A percentile compares a stretch with the other conserved stretches of the same genome.
Evolutionary conservation across 495 filamentous ascomycete genomes (phyloP).

Genomic region (Penicillium nucicola): DNA sequence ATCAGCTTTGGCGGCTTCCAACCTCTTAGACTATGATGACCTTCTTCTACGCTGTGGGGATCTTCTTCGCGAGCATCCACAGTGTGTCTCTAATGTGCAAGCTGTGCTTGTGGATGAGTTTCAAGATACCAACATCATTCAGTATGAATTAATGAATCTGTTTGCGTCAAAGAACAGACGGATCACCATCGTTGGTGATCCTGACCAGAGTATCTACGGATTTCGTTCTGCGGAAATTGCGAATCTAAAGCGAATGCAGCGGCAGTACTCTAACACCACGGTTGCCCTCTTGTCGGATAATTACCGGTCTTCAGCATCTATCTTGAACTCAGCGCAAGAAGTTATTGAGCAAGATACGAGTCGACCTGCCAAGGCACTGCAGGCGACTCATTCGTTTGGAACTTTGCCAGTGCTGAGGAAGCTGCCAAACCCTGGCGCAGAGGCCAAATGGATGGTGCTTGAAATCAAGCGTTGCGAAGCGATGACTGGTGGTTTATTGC

Average conservation of each 20-base stretch:
- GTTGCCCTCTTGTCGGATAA: slow-evolving; percentile 91
- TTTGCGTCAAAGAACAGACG: slow-evolving; percentile 68
- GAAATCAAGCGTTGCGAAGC: slow-evolving; percentile 73
- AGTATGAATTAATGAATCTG: slow-evolving; percentile 92
- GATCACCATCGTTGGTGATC: slow-evolving; percentile 95
- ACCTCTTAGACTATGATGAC: slow-evolving; percentile 94
- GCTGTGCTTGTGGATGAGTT: slow-evolving; percentile 96
- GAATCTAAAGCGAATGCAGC: slow-evolving; percentile 78
- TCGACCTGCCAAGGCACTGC: slow-evolving; percentile 72
- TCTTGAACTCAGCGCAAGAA: slow-evolving; percentile 73
- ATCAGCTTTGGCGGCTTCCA: slow-evolving; percentile 65
- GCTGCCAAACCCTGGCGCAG: slow-evolving; percentile 65
- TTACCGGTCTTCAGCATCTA: slow-evolving; percentile 90
- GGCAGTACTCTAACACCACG: slow-evolving; percentile 70
- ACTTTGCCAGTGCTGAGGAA: slow-evolving; percentile 80
- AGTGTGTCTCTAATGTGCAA: slow-evolving; percentile 89
- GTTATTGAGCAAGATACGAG: slow-evolving; percentile 90
- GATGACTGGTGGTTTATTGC: slow-evolving; percentile 69
- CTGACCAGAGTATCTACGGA: slow-evolving; percentile 97
- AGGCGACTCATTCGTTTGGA: slow-evolving; percentile 77
- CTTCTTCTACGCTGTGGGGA: slow-evolving; percentile 81
- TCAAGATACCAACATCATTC: slow-evolving; percentile 93
- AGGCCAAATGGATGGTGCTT: slow-evolving; percentile 84
- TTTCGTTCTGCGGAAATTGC: slow-evolving; percentile 96
- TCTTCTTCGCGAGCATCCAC: slow-evolving; percentile 69